Base-by-base conservation (phyloP, 352 stramenopile species). In the Globisporangium heterothallicum region DNA sequence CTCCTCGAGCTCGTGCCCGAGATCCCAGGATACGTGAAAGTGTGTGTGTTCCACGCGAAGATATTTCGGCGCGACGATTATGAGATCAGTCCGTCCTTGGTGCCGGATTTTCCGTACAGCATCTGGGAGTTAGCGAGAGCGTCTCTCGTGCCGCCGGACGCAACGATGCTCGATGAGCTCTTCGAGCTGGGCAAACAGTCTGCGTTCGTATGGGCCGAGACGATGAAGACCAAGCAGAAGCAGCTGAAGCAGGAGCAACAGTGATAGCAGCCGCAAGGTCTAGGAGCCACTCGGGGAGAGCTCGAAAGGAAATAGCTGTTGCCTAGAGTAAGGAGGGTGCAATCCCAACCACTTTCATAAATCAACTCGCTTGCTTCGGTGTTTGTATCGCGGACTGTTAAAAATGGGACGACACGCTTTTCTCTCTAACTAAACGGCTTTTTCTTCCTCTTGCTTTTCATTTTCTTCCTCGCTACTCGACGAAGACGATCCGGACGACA, bases 71-170 rank as follows among this genome's bases (percentile, higher is more conserved):
- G 76, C 7, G 40, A 51, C 3, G 79, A 87, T 64, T 89, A 91
- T 54, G 75, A 85, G 40, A 88, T 93, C 53, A 87, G 76, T 56
- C 83, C 83, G 36, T 84, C 72, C 14, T 59, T 89, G 18, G 72
- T 89, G 36, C 49, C 61, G 1, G 42, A 72, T 0, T 91, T 91
- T 50, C 76, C 80, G 8, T 83, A 70, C 46, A 61, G 54, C 7
- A 70, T 88, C 43, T 61, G 74, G 40, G 64, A 91, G 43, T 58
- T 93, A 36, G 52, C 53, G 7, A 70, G 68, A 13, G 87, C 71
- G 45, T 59, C 80, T 16, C 56, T 93, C 16, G 68, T 86, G 34
- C 79, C 83, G 35, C 79, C 83, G 4, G 49, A 80, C 16, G 32
- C 67, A 6, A 34, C 65, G 14, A 65, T 88, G 42, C 62, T 90